phyloP scores from a whole-genome alignment of 169 alveolate species.

The Toxoplasma gondii region DNA sequence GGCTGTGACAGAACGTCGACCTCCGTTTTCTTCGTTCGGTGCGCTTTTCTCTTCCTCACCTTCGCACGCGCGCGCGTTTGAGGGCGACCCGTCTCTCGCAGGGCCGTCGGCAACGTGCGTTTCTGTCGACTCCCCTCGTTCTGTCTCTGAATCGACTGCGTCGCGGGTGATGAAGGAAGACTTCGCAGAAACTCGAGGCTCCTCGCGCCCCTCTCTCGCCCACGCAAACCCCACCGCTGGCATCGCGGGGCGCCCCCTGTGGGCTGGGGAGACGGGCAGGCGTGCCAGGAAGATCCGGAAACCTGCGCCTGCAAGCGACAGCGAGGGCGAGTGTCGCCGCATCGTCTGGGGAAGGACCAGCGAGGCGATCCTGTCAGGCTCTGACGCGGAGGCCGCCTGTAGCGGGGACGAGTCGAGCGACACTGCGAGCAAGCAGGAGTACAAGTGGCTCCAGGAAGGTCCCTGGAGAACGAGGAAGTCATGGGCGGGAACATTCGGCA shows the following conservation, averaged over 20 bases:
- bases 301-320: neutral
- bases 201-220: too few relatives aligned
- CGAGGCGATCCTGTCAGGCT: neutral
- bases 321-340: neutral
- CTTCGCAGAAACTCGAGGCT: too few relatives aligned
- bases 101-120: neutral
- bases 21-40: neutral
- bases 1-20: neutral
- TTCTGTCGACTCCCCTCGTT: too few relatives aligned
- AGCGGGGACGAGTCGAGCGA: neutral
- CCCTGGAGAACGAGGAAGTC: neutral
- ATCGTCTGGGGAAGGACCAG: neutral
- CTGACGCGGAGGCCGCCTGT: neutral
- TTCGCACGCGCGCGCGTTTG: neutral
- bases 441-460: neutral
- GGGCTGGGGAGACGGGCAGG: too few relatives aligned
- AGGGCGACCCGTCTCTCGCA: neutral
- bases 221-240: too few relatives aligned
- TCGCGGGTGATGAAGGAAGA: too few relatives aligned
- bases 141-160: too few relatives aligned
- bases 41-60: neutral
- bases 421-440: neutral
- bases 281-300: too few relatives aligned
- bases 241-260: too few relatives aligned
- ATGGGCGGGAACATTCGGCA: neutral